Percentiles rank a stretch among this genome's conserved stretches.
Evolutionary conservation across 768 basidiomycete species (phyloP).

Genomic region (Neoboletus magnificus): DNA sequence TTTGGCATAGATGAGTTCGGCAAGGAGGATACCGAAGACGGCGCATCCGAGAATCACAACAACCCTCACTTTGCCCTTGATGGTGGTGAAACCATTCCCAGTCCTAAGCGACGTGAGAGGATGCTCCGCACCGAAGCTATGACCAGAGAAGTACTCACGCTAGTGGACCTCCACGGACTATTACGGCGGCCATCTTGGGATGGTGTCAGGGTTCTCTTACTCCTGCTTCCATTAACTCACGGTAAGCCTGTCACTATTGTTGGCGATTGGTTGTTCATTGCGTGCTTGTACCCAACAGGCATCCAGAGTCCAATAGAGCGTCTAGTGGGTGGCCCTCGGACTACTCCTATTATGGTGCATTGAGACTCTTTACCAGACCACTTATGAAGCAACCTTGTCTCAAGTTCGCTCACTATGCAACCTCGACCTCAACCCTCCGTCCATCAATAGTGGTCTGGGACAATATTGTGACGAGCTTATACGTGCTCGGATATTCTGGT

Average conservation of each 20-base stretch:
- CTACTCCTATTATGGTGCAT: background rate
- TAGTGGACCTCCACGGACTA: conserved; percentile 77
- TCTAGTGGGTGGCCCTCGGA: conserved; percentile 7
- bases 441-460: conserved; percentile 47
- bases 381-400: conserved; percentile 80
- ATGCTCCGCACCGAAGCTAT: conserved; percentile 62
- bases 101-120: conserved; percentile 40
- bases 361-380: conserved; percentile 40
- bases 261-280: conserved; percentile 5
- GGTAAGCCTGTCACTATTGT: conserved; percentile 44
- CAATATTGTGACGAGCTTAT: conserved; percentile 58
- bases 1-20: conserved; percentile 84
- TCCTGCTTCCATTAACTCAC: conserved; percentile 80
- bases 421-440: conserved; percentile 41
- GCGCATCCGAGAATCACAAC: conserved; percentile 1
- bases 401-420: conserved; percentile 78
- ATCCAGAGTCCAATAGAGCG: conserved; percentile 29
- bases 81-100: conserved; percentile 30
- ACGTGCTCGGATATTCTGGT: conserved; percentile 86
- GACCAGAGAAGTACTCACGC: conserved; percentile 70
- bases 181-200: conserved; percentile 84
- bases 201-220: conserved; percentile 73
- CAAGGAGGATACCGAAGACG: conserved; percentile 34
- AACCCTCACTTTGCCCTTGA: conserved; percentile 15
- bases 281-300: conserved; percentile 7